These are phyloP conservation scores for Teratosphaeria epicoccoides DNA, from an alignment of 2,329 filamentous ascomycete genomes.

Conservation along the genomic window DNA sequence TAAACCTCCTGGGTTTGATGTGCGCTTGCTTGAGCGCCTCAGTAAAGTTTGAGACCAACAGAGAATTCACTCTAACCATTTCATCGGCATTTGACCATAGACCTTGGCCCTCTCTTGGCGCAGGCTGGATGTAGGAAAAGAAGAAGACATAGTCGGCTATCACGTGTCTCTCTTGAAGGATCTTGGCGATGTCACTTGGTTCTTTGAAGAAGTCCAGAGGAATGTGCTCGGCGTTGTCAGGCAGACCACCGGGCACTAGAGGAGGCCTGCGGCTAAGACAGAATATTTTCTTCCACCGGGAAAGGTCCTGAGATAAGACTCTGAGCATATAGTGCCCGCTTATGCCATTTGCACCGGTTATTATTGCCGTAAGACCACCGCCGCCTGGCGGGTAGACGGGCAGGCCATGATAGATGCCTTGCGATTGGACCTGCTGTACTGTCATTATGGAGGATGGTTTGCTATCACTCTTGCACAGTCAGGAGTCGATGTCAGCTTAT, in stretches of 20 bases:
- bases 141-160: constrained; percentile 41
- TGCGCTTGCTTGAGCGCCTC: constrained; percentile 31
- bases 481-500: neutral
- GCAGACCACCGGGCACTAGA: constrained; percentile 17
- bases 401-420: constrained; percentile 42
- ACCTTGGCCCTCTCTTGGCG: constrained; percentile 34
- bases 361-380: constrained; percentile 39
- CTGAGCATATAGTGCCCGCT: constrained; percentile 28
- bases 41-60: constrained; percentile 42
- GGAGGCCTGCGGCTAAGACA: constrained; percentile 40
- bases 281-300: constrained; percentile 44
- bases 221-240: constrained; percentile 24
- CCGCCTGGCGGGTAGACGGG: constrained; percentile 33
- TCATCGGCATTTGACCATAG: constrained; percentile 43
- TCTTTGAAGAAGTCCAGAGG: constrained; percentile 29
- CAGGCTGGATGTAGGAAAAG: constrained; percentile 44
- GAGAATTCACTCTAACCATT: constrained; percentile 38
- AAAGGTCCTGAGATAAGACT: constrained; percentile 36
- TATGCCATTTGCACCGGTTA: constrained; percentile 46
- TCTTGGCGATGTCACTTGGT: constrained; percentile 27
- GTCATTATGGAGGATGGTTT: constrained; percentile 6
- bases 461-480: neutral
- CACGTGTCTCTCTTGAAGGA: constrained; percentile 26
- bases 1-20: constrained; percentile 38
- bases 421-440: constrained; percentile 17